Conservation (phyloP, 768 basidiomycete genomes). For the Cystofilobasidium ferigula region DNA sequence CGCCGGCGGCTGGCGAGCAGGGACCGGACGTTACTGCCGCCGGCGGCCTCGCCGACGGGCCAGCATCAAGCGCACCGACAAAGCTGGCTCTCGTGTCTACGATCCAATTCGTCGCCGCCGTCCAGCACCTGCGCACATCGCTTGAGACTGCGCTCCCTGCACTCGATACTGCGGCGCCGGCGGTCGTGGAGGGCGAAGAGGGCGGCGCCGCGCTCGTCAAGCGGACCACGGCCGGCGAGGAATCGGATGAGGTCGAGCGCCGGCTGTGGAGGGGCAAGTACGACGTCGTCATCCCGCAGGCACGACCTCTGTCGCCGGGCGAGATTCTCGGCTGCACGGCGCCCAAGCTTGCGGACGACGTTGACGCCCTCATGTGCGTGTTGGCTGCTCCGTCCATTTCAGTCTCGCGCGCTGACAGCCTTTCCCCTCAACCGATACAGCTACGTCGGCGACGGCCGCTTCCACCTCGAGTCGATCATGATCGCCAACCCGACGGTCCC, state of each 20-base stretch:
- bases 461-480: conserved; percentile 98
- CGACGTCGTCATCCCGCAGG: conserved; percentile 58
- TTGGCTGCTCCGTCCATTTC: neutral
- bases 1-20: neutral
- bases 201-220: conserved; percentile 7
- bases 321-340: conserved; percentile 97
- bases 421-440: conserved; percentile 39
- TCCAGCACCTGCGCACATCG: conserved; percentile 75
- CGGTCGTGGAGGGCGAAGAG: neutral
- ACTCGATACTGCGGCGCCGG: conserved; percentile 15
- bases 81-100: conserved; percentile 87
- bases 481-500: conserved; percentile 93
- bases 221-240: conserved; percentile 25
- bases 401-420: neutral
- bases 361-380: conserved; percentile 77
- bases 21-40: neutral
- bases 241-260: conserved; percentile 27
- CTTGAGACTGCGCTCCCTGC: conserved; percentile 41
- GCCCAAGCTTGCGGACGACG: conserved; percentile 54
- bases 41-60: neutral
- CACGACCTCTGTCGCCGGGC: conserved; percentile 87
- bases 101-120: conserved; percentile 89
- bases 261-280: conserved; percentile 39
- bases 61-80: conserved; percentile 42
- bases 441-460: conserved; percentile 94